phyloP scores from a whole-genome alignment of 768 basidiomycete genomes.

The Lentinula lateritia region DNA sequence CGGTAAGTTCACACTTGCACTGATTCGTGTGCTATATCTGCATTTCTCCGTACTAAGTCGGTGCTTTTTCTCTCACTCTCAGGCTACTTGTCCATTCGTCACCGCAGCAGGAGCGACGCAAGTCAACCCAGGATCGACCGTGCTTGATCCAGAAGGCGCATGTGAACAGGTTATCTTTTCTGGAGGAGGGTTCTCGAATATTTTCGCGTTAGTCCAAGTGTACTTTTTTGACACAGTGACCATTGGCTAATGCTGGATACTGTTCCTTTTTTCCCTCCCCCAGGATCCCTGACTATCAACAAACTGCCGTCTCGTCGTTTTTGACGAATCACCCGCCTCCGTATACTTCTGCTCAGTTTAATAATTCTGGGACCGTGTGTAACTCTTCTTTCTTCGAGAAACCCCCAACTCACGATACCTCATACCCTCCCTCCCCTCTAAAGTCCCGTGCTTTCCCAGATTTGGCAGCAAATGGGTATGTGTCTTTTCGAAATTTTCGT shows the following conservation, averaged over 20 bases:
- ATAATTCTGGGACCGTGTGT: slow-evolving; percentile 30
- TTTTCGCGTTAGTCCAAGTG: slow-evolving; percentile 25
- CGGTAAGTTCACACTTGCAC: background rate
- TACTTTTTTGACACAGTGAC: slow-evolving; percentile 8
- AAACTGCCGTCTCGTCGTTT: slow-evolving; percentile 31
- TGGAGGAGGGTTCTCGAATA: slow-evolving; percentile 47
- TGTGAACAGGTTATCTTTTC: slow-evolving; percentile 43
- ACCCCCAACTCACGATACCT: slow-evolving; percentile 13
- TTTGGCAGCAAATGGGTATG: slow-evolving; percentile 42
- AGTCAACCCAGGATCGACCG: slow-evolving; percentile 35
- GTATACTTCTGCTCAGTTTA: slow-evolving; percentile 36
- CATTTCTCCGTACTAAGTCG: background rate
- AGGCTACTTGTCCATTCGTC: slow-evolving; percentile 42
- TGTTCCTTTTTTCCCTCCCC: background rate
- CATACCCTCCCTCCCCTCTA: background rate
- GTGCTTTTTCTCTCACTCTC: background rate
- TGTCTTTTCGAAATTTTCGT: background rate
- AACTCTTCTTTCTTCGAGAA: background rate
- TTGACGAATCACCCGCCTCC: slow-evolving; percentile 33
- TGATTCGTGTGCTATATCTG: background rate
- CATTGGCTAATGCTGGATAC: slow-evolving; percentile 9
- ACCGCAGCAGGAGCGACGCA: slow-evolving; percentile 51
- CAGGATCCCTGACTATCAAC: slow-evolving; percentile 42
- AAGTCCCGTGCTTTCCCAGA: slow-evolving; percentile 47
- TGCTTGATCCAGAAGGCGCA: slow-evolving; percentile 38